Evolutionary conservation across 108 stramenopile genomes (phyloP).

Genomic region (Craspedostauros australis): DNA sequence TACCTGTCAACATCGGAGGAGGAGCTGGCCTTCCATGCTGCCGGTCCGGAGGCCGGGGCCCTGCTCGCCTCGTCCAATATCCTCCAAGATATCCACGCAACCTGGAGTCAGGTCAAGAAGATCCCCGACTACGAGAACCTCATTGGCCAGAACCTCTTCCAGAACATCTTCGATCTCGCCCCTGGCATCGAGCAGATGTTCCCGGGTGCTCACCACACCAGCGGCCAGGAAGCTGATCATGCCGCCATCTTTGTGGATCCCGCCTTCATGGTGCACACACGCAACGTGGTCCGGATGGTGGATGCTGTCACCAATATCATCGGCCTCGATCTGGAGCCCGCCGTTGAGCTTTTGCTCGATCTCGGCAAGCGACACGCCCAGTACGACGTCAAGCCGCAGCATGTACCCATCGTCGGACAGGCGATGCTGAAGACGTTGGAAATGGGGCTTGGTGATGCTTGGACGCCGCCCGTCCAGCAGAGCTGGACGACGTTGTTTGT

Average conservation of each 20-base stretch:
- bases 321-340: slow-evolving; percentile 22
- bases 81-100: too few species aligned
- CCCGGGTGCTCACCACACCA: slow-evolving; percentile 1
- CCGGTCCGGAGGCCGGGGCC: too few species aligned
- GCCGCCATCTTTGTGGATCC: slow-evolving; percentile 18
- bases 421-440: slow-evolving; percentile 32
- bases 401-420: slow-evolving; percentile 26
- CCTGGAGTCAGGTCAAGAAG: too few species aligned
- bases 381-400: slow-evolving; percentile 28
- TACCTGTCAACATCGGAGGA: too few species aligned
- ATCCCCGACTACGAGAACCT: too few species aligned
- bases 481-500: slow-evolving; percentile 25
- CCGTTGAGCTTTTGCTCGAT: background rate
- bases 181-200: slow-evolving; percentile 16
- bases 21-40: too few species aligned
- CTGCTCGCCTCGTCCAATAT: too few species aligned
- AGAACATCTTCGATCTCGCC: slow-evolving; percentile 26
- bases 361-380: slow-evolving; percentile 19
- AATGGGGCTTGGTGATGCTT: slow-evolving; percentile 29
- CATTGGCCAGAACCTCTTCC: too few species aligned
- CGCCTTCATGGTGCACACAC: slow-evolving; percentile 18
- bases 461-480: slow-evolving; percentile 20
- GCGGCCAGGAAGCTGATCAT: slow-evolving; percentile 5
- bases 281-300: slow-evolving; percentile 16
- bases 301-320: slow-evolving; percentile 19